Percentiles rank a stretch among this genome's conserved stretches.
phyloP scores from a whole-genome alignment of 805 yeast species.

The Lipomyces yamanashiensis region DNA sequence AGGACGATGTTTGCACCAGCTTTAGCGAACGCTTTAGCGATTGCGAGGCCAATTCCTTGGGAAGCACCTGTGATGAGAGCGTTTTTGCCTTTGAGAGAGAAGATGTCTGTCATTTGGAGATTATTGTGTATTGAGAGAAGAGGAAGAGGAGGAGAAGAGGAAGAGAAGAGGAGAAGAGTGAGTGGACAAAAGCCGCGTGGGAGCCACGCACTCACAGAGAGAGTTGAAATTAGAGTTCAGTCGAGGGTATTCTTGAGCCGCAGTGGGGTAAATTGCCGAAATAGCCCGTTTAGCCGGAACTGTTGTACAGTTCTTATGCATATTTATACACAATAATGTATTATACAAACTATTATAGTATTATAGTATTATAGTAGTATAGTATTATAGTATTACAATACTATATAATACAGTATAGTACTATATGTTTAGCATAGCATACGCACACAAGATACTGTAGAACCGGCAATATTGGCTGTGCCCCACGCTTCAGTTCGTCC shows the following conservation, averaged over 20 bases:
- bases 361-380: too few relatives aligned
- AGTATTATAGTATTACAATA: too few relatives aligned
- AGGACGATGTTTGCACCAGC: constrained; percentile 52
- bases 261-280: too few relatives aligned
- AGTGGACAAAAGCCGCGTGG: too few relatives aligned
- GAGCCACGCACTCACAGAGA: too few relatives aligned
- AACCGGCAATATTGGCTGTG: constrained; percentile 2
- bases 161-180: background rate
- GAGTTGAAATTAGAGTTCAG: too few relatives aligned
- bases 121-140: background rate
- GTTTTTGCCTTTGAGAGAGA: constrained; percentile 45
- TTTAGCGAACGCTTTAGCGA: constrained; percentile 54
- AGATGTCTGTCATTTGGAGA: constrained; percentile 24
- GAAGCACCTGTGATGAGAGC: constrained; percentile 59
- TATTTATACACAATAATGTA: too few relatives aligned
- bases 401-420: too few relatives aligned
- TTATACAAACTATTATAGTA: background rate
- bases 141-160: background rate
- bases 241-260: too few relatives aligned
- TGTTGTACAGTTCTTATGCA: too few relatives aligned
- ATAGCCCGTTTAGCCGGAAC: too few relatives aligned
- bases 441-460: background rate
- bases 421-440: background rate
- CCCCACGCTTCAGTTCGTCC: background rate
- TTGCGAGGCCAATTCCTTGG: constrained; percentile 58